Conservation (phyloP, 2,329 filamentous ascomycete species). For the Sclerotinia trifoliorum region DNA sequence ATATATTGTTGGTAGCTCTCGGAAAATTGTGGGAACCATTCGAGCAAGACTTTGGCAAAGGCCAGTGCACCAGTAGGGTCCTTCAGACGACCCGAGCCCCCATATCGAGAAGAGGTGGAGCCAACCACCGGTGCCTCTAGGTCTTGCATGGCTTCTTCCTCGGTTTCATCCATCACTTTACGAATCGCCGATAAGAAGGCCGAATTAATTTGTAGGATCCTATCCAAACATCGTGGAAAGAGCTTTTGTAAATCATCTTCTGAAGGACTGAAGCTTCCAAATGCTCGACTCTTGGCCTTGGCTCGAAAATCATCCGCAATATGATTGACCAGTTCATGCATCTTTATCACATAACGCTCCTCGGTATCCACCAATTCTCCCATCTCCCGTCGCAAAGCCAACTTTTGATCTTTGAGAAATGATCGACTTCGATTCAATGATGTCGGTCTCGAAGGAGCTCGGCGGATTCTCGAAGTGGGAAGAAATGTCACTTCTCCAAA, state of each 20-base stretch:
- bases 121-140: constrained; percentile 60
- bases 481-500: constrained; percentile 84
- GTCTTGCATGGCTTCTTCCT: constrained; percentile 74
- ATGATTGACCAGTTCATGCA: constrained; percentile 77
- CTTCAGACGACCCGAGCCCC: constrained; percentile 49
- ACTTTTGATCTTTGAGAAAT: constrained; percentile 78
- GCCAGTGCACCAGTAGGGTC: constrained; percentile 76
- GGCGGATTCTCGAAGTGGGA: constrained; percentile 78
- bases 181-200: constrained; percentile 76
- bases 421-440: constrained; percentile 74
- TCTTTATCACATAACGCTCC: constrained; percentile 85
- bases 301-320: constrained; percentile 78
- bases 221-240: constrained; percentile 77
- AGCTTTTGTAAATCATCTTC: constrained; percentile 70
- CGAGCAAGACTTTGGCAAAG: constrained; percentile 77
- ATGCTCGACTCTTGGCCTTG: constrained; percentile 58
- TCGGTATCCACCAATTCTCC: constrained; percentile 90
- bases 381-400: constrained; percentile 83
- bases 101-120: constrained; percentile 48
- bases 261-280: constrained; percentile 67
- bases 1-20: constrained; percentile 93
- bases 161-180: constrained; percentile 75
- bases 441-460: constrained; percentile 83
- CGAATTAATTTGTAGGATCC: constrained; percentile 79
- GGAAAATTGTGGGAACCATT: constrained; percentile 92